A percentile compares a stretch with the other conserved stretches of the same genome.
phyloP scores from a whole-genome alignment of 2,329 filamentous ascomycete genomes.

The Coniochaeta hoffmannii region DNA sequence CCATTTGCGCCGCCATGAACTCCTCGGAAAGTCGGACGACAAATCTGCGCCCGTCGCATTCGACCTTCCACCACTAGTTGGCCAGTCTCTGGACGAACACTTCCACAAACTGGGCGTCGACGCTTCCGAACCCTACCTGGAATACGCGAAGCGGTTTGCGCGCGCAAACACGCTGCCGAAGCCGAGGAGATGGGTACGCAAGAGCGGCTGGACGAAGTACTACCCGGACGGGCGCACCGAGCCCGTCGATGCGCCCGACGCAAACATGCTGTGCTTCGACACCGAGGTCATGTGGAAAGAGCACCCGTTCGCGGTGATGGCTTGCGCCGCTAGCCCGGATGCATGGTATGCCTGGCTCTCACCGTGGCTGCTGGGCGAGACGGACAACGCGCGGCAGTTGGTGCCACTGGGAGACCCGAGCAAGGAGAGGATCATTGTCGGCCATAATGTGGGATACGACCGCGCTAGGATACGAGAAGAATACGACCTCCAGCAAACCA shows the following conservation, averaged over 20 bases:
- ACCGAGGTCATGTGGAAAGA: conserved; percentile 96
- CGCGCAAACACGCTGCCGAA: conserved; percentile 49
- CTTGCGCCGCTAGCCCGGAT: conserved; percentile 80
- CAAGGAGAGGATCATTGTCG: conserved; percentile 71
- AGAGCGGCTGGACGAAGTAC: conserved; percentile 95
- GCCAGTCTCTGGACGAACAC: conserved; percentile 82
- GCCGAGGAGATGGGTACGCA: conserved; percentile 64
- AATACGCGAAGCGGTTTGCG: conserved; percentile 67
- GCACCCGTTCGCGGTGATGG: conserved; percentile 90
- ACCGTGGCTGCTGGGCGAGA: conserved; percentile 85
- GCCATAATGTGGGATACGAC: conserved; percentile 95
- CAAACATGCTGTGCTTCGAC: conserved; percentile 82
- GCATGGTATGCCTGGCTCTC: conserved; percentile 98
- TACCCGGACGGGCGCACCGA: conserved; percentile 63
- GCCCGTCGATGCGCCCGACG: conserved; percentile 67
- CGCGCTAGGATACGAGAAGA: conserved; percentile 83
- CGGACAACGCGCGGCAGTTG: conserved; percentile 67
- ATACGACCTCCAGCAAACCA: conserved; percentile 74
- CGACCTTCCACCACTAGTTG: conserved; percentile 73
- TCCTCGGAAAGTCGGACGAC: conserved; percentile 86
- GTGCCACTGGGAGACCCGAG: conserved; percentile 77
- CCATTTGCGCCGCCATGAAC: conserved; percentile 76
- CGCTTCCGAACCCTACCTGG: conserved; percentile 76
- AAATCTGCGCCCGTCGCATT: conserved; percentile 70
- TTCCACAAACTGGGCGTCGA: conserved; percentile 84